phyloP scores from a whole-genome alignment of 441 rosid species.

The Mallotus japonicus region DNA sequence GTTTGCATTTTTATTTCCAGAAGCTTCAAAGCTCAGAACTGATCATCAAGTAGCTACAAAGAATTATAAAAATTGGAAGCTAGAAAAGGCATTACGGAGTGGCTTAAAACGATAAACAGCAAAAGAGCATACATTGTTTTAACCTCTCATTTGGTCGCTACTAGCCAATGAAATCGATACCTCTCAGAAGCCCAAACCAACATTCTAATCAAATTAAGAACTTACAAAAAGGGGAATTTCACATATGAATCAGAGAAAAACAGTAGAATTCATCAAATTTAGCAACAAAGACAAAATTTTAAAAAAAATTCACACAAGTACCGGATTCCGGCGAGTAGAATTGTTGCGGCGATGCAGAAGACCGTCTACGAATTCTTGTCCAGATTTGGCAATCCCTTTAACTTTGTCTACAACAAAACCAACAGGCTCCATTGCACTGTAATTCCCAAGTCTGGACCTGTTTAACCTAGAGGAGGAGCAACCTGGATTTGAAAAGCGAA shows the following conservation, averaged over 20 bases:
- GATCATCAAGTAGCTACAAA: too few relatives aligned
- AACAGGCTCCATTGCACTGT: constrained; percentile 47
- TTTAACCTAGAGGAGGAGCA: constrained; percentile 1
- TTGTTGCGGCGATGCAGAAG: constrained; percentile 35
- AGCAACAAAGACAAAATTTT: too few relatives aligned
- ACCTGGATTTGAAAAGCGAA: neutral
- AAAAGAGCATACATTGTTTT: neutral
- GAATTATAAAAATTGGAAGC: too few relatives aligned
- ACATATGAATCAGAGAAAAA: too few relatives aligned
- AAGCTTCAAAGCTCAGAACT: too few relatives aligned
- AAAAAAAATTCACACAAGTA: constrained; percentile 23
- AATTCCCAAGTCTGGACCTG: neutral
- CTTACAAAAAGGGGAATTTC: too few relatives aligned
- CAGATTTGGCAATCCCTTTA: constrained; percentile 48
- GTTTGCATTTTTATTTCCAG: too few relatives aligned
- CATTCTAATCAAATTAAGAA: neutral
- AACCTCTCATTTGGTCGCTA: neutral
- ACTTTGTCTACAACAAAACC: constrained; percentile 46
- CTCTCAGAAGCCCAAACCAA: neutral
- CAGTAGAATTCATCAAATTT: too few relatives aligned
- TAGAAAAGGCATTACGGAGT: too few relatives aligned
- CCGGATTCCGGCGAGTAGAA: constrained; percentile 63
- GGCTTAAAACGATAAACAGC: too few relatives aligned
- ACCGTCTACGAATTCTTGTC: constrained; percentile 45
- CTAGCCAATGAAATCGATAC: neutral